These are phyloP conservation scores for Sporisorium exsertum DNA, from an alignment of 1,284 basidiomycete species.

Conservation along the genomic window DNA sequence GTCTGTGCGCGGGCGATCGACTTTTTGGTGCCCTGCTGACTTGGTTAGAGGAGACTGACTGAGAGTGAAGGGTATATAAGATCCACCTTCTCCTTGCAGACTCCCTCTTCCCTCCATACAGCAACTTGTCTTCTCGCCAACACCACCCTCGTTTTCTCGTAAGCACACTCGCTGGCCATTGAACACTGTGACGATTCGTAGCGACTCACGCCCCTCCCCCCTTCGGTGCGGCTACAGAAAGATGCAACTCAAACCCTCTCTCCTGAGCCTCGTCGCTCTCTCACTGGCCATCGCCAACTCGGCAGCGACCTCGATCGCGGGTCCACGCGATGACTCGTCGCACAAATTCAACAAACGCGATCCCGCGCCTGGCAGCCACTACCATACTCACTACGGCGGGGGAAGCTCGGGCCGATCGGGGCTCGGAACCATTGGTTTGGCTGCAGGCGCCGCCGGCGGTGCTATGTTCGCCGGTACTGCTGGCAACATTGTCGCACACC, in stretches of 20 bases:
- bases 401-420: too few relatives aligned
- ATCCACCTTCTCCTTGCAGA: neutral
- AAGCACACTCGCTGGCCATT: neutral
- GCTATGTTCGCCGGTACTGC: conserved; percentile 24
- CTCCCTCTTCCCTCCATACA: neutral
- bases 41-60: neutral
- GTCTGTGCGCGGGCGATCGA: neutral
- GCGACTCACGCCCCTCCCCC: conserved; percentile 9
- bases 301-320: neutral
- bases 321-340: neutral
- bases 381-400: conserved; percentile 21
- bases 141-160: neutral
- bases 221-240: neutral
- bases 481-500: conserved; percentile 18
- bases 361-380: neutral
- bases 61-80: neutral
- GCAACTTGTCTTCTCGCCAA: neutral
- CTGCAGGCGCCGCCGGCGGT: conserved; percentile 1
- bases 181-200: neutral
- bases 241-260: conserved; percentile 11
- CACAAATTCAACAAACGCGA: conserved; percentile 38
- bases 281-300: neutral
- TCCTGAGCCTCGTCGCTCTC: conserved; percentile 5
- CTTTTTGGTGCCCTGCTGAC: neutral
- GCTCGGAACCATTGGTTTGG: too few relatives aligned